Evolutionary conservation across 106 monocot species (phyloP), one percentile per base, ranked within the genome.

Genomic region (Dendrobium catenatum): DNA sequence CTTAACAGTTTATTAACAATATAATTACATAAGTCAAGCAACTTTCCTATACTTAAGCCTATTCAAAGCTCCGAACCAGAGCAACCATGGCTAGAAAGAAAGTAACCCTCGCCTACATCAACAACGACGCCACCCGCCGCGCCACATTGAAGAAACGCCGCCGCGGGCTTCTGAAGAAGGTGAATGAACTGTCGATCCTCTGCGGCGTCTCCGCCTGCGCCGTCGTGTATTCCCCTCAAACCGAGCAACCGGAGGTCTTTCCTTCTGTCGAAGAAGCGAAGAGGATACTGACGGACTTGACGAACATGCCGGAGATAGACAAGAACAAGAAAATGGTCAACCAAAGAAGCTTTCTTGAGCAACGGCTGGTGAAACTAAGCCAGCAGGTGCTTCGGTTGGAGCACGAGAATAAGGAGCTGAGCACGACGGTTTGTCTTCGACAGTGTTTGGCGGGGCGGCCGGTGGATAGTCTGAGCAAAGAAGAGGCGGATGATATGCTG

Each of bases 141-240:
- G 37, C 37, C 40, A 79, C 79, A 66, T 29, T 79, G 16, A 79
- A 67, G 66, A 79, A 79, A 66, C 79, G 79, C 79, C 79, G 79
- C n/a, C 42, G 42, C 41, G 64, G 79, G 1, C 67, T 79, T 2
- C 18, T 79, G 10, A 79, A 79, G 67, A 79, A 79, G 66, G 79
- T 67, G 22, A 42, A 42, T 10, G 79, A 79, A 33, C 64, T 79
- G 11, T 79, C 79, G 9, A 15, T 46, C 11, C 79, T 79, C 11
- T 79, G 79, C 26, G 66, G 26, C 44, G 79, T 79, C 13, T 2
- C 61, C 19, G 79, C 66, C 42, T 79, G 79, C 67, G 66, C 44
- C 4, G 79, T 79, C 11, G 44, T 79, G 0, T 67, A 66, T 22
- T 13, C 48, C 0, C 79, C 79, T 0, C 19, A 64, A 1, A 20